Evolutionary conservation across 306 rosid genomes (phyloP).

Genomic region (Morella rubra): DNA sequence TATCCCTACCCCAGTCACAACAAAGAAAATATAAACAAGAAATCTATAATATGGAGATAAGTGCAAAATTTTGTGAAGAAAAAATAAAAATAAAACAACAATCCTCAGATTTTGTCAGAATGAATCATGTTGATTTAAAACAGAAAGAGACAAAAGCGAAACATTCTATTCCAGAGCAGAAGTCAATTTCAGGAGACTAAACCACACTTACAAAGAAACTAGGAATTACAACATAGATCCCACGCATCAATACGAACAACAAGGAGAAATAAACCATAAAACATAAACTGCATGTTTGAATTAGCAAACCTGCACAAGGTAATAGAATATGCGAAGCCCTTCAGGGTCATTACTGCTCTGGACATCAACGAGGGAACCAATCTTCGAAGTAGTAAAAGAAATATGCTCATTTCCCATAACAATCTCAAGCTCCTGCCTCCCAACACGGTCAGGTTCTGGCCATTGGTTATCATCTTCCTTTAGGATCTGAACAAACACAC

Average conservation of each 20-base stretch:
- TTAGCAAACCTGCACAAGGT: constrained; percentile 83
- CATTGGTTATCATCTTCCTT: constrained; percentile 97
- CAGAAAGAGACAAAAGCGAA: too few relatives aligned
- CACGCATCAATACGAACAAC: not conserved
- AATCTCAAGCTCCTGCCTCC: constrained; percentile 96
- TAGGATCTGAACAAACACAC: constrained; percentile 57
- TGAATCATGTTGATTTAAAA: not conserved
- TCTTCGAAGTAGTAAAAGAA: constrained; percentile 94
- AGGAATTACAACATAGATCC: not conserved
- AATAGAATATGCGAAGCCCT: constrained; percentile 98
- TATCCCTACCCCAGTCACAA: not conserved
- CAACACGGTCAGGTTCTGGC: constrained; percentile 97
- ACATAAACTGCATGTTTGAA: constrained; percentile 2
- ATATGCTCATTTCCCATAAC: constrained; percentile 98
- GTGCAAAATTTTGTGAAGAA: not conserved
- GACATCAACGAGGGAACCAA: constrained; percentile 95
- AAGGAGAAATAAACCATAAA: not conserved
- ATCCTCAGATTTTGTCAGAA: not conserved
- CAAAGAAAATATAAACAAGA: not conserved
- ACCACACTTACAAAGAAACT: not conserved
- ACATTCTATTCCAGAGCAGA: not conserved
- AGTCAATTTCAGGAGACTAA: not conserved
- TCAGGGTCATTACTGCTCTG: constrained; percentile 97
- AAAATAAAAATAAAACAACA: too few relatives aligned
- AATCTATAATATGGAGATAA: not conserved